Conservation (phyloP, 352 stramenopile genomes). For the Phytophthora rubi region DNA sequence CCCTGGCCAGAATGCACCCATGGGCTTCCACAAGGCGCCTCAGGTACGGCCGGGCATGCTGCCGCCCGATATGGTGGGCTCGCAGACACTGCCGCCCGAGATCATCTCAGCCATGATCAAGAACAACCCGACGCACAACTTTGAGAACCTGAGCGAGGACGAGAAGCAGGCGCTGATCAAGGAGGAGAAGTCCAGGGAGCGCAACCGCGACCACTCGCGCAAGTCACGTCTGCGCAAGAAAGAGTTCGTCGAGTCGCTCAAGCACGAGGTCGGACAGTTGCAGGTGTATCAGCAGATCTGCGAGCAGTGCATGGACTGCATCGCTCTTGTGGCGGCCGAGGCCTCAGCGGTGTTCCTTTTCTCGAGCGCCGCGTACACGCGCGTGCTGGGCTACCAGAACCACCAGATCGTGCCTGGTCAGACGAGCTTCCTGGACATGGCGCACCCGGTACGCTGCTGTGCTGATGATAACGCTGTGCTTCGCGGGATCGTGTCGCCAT, state of each 20-base stretch:
- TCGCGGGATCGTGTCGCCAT: constrained; percentile 7
- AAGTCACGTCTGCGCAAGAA: constrained; percentile 96
- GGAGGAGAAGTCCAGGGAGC: constrained; percentile 87
- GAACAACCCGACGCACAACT: constrained; percentile 67
- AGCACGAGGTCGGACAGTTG: constrained; percentile 84
- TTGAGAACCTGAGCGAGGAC: constrained; percentile 84
- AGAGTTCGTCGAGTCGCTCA: constrained; percentile 94
- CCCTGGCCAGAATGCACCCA: constrained; percentile 36
- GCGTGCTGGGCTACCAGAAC: constrained; percentile 78
- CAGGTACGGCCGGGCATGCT: constrained; percentile 34
- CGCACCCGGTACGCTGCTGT: constrained; percentile 65
- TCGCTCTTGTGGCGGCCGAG: constrained; percentile 75
- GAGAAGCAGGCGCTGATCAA: constrained; percentile 83
- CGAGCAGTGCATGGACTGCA: constrained; percentile 82
- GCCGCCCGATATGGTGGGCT: constrained; percentile 54
- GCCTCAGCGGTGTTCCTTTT: constrained; percentile 70
- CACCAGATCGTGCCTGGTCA: constrained; percentile 78
- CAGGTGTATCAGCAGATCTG: constrained; percentile 89
- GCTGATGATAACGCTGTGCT: not conserved
- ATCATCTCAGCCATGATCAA: constrained; percentile 86
- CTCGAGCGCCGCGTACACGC: constrained; percentile 70
- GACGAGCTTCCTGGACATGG: constrained; percentile 85
- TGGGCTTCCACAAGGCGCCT: constrained; percentile 58
- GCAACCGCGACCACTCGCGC: constrained; percentile 95
- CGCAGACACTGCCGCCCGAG: constrained; percentile 82